Conservation (phyloP, 129 eudicot species). For the Flaveria linearis region DNA sequence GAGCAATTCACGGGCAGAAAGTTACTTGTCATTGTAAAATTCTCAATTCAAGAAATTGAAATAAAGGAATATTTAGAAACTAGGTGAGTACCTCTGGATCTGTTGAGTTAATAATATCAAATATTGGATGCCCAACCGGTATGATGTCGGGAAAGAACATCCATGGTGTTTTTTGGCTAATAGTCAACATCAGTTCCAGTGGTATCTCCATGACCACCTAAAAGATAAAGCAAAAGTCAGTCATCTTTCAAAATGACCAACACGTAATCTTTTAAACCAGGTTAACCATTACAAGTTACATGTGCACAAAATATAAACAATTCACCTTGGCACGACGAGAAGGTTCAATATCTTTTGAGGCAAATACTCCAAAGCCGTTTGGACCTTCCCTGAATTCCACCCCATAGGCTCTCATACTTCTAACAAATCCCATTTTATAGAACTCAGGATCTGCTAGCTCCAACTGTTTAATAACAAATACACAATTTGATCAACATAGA, state of each 20-base stretch:
- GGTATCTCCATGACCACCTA: conserved; percentile 99
- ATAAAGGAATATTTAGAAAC: not conserved
- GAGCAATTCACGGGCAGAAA: not conserved
- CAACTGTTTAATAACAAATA: conserved; percentile 47
- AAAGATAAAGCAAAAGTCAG: conserved; percentile 14
- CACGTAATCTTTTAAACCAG: not conserved
- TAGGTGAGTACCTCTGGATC: conserved; percentile 67
- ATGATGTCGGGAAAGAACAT: conserved; percentile 96
- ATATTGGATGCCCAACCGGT: conserved; percentile 94
- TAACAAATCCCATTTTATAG: conserved; percentile 85
- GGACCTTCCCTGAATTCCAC: conserved; percentile 97
- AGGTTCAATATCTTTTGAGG: conserved; percentile 81
- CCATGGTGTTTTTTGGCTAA: conserved; percentile 94
- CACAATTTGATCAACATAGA: not conserved
- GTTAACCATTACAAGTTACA: not conserved
- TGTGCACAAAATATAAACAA: not conserved
- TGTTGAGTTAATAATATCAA: conserved; percentile 93
- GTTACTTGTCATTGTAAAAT: not conserved
- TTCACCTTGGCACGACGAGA: conserved; percentile 88
- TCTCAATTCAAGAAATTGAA: not conserved
- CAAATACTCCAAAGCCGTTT: conserved; percentile 87
- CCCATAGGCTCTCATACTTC: conserved; percentile 89
- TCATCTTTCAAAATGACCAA: conserved; percentile 11
- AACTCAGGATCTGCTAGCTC: conserved; percentile 93
- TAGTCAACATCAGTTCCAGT: conserved; percentile 86